Evolutionary conservation across 768 basidiomycete species (phyloP), one percentile per base, ranked within the genome.

Genomic region (Boletus rex-veris): DNA sequence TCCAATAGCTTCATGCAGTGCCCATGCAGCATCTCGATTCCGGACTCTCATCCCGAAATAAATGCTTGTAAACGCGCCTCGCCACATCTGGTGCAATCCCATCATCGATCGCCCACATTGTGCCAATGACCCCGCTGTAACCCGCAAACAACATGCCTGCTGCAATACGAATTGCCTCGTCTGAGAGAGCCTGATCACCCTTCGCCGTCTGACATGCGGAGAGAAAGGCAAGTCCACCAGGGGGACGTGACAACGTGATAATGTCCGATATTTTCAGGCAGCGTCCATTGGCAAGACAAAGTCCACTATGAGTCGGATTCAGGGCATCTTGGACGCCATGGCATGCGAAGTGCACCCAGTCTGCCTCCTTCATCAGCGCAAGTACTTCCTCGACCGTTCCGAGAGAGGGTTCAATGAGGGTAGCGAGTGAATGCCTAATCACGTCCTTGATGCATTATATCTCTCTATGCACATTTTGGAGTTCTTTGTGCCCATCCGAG

Each of bases 31-130:
- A 4, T 36, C 39, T 14, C 45, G 44, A 33, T 30, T 55, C 49
- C 4, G 41, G 52, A 5, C 5, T 16, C 60, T 55, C 38, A 26
- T 26, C 26, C 26, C 35, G 35, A 15, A 35, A 14, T 11, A 35
- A 11, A 10, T 10, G 11, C 10, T 8, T 14, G 35, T 35, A 35
- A 11, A 35, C 35, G 2, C 7, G 14, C 35, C 11, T 54, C 7
- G 74, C 64, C 45, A 76, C 57, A 3, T 39, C 7, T 2, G 75
- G 71, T 3, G 70, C 77, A 53, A 73, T 66, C 0, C 24, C 15
- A n/a, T 47, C 46, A 6, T 21, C 35, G 16, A 47, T 47, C 24
- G 46, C 37, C 46, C 36, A 48, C 46, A 48, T 48, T 36, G 36
- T 48, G 1, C 21, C 46, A 10, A 48, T 12, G 5, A 37, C 35